Percentiles rank a stretch among this genome's conserved stretches.
These are phyloP conservation scores for Acer saccharum DNA, from an alignment of 345 rosid genomes.

Conservation along the genomic window DNA sequence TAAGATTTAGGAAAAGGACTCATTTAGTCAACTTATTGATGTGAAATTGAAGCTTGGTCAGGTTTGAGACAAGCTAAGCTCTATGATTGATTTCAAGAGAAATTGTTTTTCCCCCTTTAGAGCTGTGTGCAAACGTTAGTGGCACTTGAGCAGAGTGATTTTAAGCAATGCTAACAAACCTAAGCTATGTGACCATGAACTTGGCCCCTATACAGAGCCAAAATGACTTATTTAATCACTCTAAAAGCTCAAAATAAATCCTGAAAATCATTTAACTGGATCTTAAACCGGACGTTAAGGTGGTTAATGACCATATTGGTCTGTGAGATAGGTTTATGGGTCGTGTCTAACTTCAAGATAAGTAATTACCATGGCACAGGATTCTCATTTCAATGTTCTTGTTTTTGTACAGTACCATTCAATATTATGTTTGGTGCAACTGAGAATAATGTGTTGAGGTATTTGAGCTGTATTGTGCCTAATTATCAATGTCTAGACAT, in stretches of 20 bases:
- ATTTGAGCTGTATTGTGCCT: background rate
- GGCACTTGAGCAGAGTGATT: background rate
- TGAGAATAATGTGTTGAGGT: background rate
- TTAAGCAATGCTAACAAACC: background rate
- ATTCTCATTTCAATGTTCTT: background rate
- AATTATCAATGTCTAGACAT: background rate
- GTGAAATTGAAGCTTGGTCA: background rate
- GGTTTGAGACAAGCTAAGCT: background rate
- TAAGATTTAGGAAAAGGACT: background rate
- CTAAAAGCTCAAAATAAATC: background rate
- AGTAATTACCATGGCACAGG: background rate
- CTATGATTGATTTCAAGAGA: background rate
- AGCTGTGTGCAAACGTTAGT: background rate
- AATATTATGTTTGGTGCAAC: background rate
- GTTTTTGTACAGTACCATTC: background rate
- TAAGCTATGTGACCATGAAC: background rate
- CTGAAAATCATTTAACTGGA: background rate
- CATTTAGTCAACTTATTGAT: background rate
- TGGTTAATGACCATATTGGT: slow-evolving; percentile 5
- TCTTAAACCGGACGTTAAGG: background rate
- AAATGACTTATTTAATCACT: background rate
- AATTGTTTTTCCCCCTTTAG: background rate
- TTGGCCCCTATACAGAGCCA: background rate
- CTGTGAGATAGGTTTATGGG: background rate
- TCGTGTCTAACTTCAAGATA: background rate